Evolutionary conservation across 768 basidiomycete genomes (phyloP), one percentile per base, ranked within the genome.

Genomic region (Candolleomyces efflorescens): DNA sequence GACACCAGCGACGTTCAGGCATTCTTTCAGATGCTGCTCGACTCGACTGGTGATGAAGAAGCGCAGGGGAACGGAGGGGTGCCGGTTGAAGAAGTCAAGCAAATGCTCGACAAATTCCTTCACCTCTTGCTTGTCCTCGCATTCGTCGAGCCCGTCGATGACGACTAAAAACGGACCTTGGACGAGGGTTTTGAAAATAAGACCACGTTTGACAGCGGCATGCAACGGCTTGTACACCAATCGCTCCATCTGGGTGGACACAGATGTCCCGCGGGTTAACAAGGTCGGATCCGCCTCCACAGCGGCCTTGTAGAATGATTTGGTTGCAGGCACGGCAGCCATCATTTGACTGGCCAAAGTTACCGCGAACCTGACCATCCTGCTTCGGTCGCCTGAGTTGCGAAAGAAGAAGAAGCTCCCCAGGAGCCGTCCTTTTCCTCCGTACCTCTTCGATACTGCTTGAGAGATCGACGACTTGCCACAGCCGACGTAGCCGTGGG

Each of bases 141-240:
- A 66, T 55, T 66, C 62, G 17, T 66, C 64, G 15, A 65, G 47
- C 7, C 64, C 64, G 53, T 65, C 64, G n/a, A 65, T 23, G 41
- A 65, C 47, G 23, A 62, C 58, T 13, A 59, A 15, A 22, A 54
- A 58, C 3, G 53, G 24, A 38, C 32, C 24, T 46, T 18, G 5
- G 10, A 12, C 36, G 12, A 37, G 3, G 53, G n/a, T 9, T 43
- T 17, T 18, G 13, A 36, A 6, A 56, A 22, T 1, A 62, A 17
- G 9, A 17, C 9, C 38, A 9, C 17, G 9, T 17, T 22, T 22
- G 20, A 46, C 11, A 46, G 44, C 44, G 18, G 44, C 44, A 11
- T 46, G 10, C 7, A 10, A 22, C 20, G 44, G 64, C 1, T 60
- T 54, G 22, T 55, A 37, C 37, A 65, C 26, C 12, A 65, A 46